Evolutionary conservation across 2,329 filamentous ascomycete genomes (phyloP).

Genomic region (Aspergillus sojae): DNA sequence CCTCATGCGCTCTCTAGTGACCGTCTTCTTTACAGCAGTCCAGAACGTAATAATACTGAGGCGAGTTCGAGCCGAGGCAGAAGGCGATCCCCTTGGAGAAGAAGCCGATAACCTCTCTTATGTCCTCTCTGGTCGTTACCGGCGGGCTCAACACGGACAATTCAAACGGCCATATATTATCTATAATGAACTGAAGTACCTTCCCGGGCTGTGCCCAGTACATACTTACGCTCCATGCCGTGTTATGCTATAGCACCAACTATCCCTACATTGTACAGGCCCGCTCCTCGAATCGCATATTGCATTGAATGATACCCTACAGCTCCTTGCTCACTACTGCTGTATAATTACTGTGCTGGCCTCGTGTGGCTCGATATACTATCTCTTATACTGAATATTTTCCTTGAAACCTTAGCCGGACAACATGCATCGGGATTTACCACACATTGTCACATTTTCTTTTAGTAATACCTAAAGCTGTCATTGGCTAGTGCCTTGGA

Average conservation of each 20-base stretch:
- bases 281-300: not conserved
- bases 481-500: not conserved
- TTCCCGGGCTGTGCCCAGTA: not conserved
- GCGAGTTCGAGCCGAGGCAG: not conserved
- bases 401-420: not conserved
- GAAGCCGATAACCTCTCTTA: not conserved
- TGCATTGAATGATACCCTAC: not conserved
- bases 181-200: not conserved
- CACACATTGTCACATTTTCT: not conserved
- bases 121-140: not conserved
- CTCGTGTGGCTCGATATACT: not conserved
- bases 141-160: not conserved
- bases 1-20: not conserved
- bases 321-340: not conserved
- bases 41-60: not conserved
- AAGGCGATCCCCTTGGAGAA: not conserved
- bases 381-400: not conserved
- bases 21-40: not conserved
- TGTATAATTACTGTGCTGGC: not conserved
- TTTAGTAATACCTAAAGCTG: not conserved
- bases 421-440: too few species aligned
- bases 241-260: not conserved
- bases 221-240: not conserved
- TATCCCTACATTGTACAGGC: not conserved
- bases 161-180: not conserved